These are phyloP conservation scores for Neospermospora avenae DNA, from an alignment of 2,329 filamentous ascomycete species.

Conservation along the genomic window DNA sequence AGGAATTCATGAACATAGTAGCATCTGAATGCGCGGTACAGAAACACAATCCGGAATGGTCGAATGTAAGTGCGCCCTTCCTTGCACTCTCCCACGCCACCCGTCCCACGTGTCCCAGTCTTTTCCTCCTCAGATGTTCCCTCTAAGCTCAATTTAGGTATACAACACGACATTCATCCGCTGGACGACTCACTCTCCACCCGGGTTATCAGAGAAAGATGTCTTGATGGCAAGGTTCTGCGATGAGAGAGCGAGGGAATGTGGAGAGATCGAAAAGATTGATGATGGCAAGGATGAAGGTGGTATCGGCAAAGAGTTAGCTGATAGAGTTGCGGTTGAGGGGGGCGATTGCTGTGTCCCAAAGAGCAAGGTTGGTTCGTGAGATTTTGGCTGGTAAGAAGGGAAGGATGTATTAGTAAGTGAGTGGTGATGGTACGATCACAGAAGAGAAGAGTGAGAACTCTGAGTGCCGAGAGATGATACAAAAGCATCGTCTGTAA, in stretches of 20 bases:
- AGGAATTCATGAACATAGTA: constrained; percentile 75
- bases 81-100: not conserved
- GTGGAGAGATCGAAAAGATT: constrained; percentile 53
- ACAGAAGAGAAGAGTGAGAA: not conserved
- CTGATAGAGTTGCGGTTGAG: constrained; percentile 43
- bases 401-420: no score
- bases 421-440: no score
- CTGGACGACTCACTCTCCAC: constrained; percentile 69
- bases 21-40: constrained; percentile 63
- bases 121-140: not conserved
- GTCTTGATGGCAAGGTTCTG: constrained; percentile 59
- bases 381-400: not conserved
- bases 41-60: constrained; percentile 75
- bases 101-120: not conserved
- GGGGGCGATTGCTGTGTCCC: constrained; percentile 55
- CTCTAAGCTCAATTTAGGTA: constrained; percentile 43
- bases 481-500: not conserved
- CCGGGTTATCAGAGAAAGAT: constrained; percentile 63
- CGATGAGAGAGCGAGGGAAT: constrained; percentile 54
- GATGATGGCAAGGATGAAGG: constrained; percentile 9
- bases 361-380: constrained; percentile 34
- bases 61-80: constrained; percentile 53
- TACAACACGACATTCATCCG: constrained; percentile 69
- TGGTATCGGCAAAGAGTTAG: constrained; percentile 39
- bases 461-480: no score